Evolutionary conservation across 768 basidiomycete genomes (phyloP).

Genomic region (Phaeotremella skinneri): DNA sequence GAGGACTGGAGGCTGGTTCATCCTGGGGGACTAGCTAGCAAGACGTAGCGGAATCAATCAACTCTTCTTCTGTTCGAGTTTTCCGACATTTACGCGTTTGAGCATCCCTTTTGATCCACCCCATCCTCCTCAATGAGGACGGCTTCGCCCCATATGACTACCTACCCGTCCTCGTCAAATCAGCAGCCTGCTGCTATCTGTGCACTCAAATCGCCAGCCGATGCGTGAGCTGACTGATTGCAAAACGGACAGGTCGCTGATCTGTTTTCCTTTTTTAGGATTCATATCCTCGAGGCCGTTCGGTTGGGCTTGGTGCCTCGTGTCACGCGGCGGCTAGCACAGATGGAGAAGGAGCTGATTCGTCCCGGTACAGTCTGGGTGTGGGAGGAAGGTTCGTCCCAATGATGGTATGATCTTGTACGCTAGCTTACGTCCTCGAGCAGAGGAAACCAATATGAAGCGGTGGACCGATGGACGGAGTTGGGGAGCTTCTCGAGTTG

Average conservation of each 20-base stretch:
- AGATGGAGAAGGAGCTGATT: slow-evolving; percentile 43
- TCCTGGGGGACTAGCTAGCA: too few relatives aligned
- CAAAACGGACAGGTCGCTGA: background rate
- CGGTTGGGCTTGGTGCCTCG: slow-evolving; percentile 43
- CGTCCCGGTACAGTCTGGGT: slow-evolving; percentile 47
- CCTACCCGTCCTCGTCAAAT: slow-evolving; percentile 20
- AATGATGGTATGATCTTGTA: background rate
- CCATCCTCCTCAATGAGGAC: background rate
- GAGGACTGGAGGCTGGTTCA: too few relatives aligned
- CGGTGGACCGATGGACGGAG: slow-evolving; percentile 46
- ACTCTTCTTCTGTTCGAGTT: too few relatives aligned
- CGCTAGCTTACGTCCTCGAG: background rate
- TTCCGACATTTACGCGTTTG: too few relatives aligned
- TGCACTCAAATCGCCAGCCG: slow-evolving; percentile 41
- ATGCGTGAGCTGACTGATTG: slow-evolving; percentile 42
- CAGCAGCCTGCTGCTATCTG: slow-evolving; percentile 49
- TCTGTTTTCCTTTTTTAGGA: slow-evolving; percentile 16
- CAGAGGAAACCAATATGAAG: slow-evolving; percentile 49
- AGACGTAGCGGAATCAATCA: too few relatives aligned
- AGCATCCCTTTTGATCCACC: too few relatives aligned
- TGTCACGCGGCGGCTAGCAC: slow-evolving; percentile 47
- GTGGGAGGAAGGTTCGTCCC: slow-evolving; percentile 48
- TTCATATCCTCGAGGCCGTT: slow-evolving; percentile 47
- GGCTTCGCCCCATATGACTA: background rate
- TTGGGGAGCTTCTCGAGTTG: slow-evolving; percentile 46